phyloP scores from a whole-genome alignment of 495 filamentous ascomycete genomes.

The Penicillium coffeae region DNA sequence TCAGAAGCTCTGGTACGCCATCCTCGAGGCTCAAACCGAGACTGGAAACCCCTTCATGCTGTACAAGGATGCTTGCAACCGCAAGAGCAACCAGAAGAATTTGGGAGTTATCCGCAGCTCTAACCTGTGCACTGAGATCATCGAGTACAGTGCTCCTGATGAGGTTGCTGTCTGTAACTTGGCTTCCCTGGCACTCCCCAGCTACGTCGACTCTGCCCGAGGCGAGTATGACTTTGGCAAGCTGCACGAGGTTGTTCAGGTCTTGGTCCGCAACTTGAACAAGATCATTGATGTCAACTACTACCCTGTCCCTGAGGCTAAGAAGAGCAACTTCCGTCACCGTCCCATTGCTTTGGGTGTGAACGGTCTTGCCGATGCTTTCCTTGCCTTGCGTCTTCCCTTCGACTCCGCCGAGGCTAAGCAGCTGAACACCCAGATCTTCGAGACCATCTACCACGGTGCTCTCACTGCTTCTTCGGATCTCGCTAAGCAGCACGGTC shows the following conservation, averaged over 20 bases:
- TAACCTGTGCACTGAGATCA: constrained; percentile 96
- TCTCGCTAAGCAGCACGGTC: constrained; percentile 73
- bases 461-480: constrained; percentile 85
- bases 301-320: constrained; percentile 92
- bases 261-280: constrained; percentile 90
- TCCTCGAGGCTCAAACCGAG: constrained; percentile 96
- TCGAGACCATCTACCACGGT: constrained; percentile 98
- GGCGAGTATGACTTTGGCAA: constrained; percentile 90
- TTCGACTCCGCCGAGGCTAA: constrained; percentile 94
- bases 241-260: constrained; percentile 86
- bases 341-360: constrained; percentile 93
- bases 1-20: constrained; percentile 98
- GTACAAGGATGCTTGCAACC: constrained; percentile 97
- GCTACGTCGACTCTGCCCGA: constrained; percentile 76
- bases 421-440: constrained; percentile 95
- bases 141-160: constrained; percentile 95
- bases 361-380: constrained; percentile 97
- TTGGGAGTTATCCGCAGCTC: constrained; percentile 96
- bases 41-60: constrained; percentile 99
- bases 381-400: constrained; percentile 92
- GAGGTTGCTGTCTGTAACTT: constrained; percentile 99
- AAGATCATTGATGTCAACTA: constrained; percentile 96
- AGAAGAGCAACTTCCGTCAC: constrained; percentile 91
- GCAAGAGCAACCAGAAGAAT: constrained; percentile 99
- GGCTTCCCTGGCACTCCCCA: constrained; percentile 86